These are phyloP conservation scores for Rhizophagus clarus DNA, from an alignment of 192 early-diverging fungal genomes.

Conservation along the genomic window DNA sequence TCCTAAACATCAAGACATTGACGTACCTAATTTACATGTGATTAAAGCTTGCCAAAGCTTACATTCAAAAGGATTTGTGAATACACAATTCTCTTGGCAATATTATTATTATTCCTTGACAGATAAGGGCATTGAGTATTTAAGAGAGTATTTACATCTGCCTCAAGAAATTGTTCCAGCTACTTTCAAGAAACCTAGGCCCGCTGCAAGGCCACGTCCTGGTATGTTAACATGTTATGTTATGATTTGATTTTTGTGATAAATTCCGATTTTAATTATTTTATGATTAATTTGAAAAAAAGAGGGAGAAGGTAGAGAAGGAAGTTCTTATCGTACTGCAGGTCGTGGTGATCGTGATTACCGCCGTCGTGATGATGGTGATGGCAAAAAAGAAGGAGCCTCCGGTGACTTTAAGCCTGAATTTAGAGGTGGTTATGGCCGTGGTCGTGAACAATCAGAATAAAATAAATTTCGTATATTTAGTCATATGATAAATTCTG, in stretches of 20 bases:
- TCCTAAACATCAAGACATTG: constrained; percentile 92
- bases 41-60: constrained; percentile 99
- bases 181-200: constrained; percentile 95
- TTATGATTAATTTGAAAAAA: constrained; percentile 15
- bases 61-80: constrained; percentile 90
- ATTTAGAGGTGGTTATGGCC: constrained; percentile 84
- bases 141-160: constrained; percentile 96
- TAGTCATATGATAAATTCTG: too few relatives aligned
- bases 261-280: background rate
- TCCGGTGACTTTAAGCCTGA: constrained; percentile 94
- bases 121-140: constrained; percentile 96
- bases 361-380: constrained; percentile 74
- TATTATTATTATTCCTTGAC: constrained; percentile 99
- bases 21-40: constrained; percentile 98
- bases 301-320: constrained; percentile 65
- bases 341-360: constrained; percentile 80
- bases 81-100: constrained; percentile 99
- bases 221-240: constrained; percentile 46
- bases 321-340: constrained; percentile 51
- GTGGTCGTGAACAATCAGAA: background rate
- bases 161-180: constrained; percentile 96
- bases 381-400: constrained; percentile 85
- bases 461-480: background rate
- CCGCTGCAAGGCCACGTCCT: constrained; percentile 67
- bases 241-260: background rate